Percentiles rank a stretch among this genome's conserved stretches.
These are phyloP conservation scores for Polychaeton citri DNA, from an alignment of 2,329 filamentous ascomycete species.

Conservation along the genomic window DNA sequence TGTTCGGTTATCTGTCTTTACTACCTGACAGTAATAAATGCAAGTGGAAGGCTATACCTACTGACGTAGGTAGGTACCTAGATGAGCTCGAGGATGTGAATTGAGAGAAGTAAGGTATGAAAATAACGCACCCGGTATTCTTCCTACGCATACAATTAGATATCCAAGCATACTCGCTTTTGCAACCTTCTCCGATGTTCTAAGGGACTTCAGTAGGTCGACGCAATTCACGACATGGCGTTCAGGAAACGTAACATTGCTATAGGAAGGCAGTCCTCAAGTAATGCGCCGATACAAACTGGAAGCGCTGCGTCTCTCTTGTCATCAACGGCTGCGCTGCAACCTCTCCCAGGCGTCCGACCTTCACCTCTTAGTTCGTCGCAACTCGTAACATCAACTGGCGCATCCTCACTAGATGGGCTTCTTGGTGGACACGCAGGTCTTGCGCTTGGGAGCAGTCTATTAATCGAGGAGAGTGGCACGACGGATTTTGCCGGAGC, in stretches of 20 bases:
- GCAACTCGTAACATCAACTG: conserved; percentile 78
- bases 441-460: conserved; percentile 63
- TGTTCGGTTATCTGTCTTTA: too few species aligned
- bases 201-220: too few species aligned
- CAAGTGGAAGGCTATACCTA: too few species aligned
- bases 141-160: too few species aligned
- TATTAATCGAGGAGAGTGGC: conserved; percentile 76
- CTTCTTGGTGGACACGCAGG: conserved; percentile 79
- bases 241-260: conserved; percentile 14
- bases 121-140: too few species aligned
- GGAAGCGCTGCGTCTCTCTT: conserved; percentile 45
- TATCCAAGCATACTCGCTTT: too few species aligned
- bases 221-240: conserved; percentile 10
- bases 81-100: too few species aligned
- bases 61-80: too few species aligned
- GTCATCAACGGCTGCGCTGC: not conserved
- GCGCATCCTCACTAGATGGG: conserved; percentile 71
- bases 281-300: not conserved
- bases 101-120: too few species aligned
- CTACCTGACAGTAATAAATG: too few species aligned
- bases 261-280: conserved; percentile 6
- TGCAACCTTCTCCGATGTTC: too few species aligned
- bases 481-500: conserved; percentile 89
- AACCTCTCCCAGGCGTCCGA: conserved; percentile 43
- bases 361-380: conserved; percentile 75